A percentile compares a stretch with the other conserved stretches of the same genome.
Evolutionary conservation across 352 stramenopile species (phyloP).

Genomic region (Pythium aquatile): DNA sequence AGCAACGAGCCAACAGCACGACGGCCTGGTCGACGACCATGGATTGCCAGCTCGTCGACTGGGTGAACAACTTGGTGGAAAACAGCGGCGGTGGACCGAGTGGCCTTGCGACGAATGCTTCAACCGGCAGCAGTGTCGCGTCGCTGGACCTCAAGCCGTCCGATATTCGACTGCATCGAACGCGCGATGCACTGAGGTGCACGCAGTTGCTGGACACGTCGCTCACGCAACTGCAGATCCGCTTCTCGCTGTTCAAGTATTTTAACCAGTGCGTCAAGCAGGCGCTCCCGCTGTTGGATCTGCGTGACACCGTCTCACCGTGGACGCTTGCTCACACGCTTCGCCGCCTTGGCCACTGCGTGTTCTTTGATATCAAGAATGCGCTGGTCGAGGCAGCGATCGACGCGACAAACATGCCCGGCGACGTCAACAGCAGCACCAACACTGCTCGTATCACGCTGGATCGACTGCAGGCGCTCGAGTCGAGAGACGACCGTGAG

Average conservation of each 20-base stretch:
- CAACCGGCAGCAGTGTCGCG: conserved; percentile 16
- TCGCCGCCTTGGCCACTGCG: conserved; percentile 72
- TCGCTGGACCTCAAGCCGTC: conserved; percentile 68
- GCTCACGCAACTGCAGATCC: conserved; percentile 59
- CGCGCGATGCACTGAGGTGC: conserved; percentile 71
- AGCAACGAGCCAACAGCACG: conserved; percentile 3
- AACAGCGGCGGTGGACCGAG: conserved; percentile 22
- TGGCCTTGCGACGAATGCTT: background rate
- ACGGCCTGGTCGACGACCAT: conserved; percentile 59
- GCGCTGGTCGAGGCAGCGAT: conserved; percentile 77
- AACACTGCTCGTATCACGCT: conserved; percentile 82
- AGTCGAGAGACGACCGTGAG: conserved; percentile 85
- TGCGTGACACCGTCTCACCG: conserved; percentile 63
- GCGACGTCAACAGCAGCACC: conserved; percentile 51
- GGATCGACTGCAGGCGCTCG: conserved; percentile 79
- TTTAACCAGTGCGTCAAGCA: conserved; percentile 72
- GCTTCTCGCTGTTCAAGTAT: conserved; percentile 82
- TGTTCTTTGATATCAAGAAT: conserved; percentile 89
- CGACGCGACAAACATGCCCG: conserved; percentile 61
- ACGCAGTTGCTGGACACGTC: conserved; percentile 59
- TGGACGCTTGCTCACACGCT: conserved; percentile 79
- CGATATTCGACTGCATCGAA: conserved; percentile 69
- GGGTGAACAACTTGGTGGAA: conserved; percentile 83
- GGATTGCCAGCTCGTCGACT: conserved; percentile 85
- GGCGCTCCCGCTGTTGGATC: conserved; percentile 68